phyloP scores from a whole-genome alignment of 306 rosid genomes.

The Gastrolobium villosum region DNA sequence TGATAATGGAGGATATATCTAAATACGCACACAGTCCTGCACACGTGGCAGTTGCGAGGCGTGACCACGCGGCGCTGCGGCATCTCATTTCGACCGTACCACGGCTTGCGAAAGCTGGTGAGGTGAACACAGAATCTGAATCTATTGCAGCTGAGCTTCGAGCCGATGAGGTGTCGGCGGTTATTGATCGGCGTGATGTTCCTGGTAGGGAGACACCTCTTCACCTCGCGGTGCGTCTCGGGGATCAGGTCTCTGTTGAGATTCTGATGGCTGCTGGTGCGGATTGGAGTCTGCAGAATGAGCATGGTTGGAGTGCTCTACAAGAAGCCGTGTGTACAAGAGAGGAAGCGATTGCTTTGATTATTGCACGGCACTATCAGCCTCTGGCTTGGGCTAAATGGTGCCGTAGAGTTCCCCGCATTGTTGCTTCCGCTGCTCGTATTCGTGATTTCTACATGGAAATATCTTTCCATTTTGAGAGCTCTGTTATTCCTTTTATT shows the following conservation, averaged over 20 bases:
- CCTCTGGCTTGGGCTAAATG: conserved; percentile 99
- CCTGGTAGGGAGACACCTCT: conserved; percentile 97
- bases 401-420: conserved; percentile 96
- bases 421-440: conserved; percentile 81
- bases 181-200: conserved; percentile 90
- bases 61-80: conserved; percentile 79
- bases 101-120: conserved; percentile 78
- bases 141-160: conserved; percentile 84
- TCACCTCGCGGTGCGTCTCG: conserved; percentile 93
- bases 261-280: conserved; percentile 97
- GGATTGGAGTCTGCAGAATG: conserved; percentile 97
- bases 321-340: conserved; percentile 96
- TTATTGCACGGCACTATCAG: conserved; percentile 89
- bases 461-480: conserved; percentile 95
- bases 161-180: conserved; percentile 79
- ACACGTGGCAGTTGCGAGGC: conserved; percentile 81
- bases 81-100: conserved; percentile 73
- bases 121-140: conserved; percentile 75
- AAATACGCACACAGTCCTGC: conserved; percentile 86
- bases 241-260: conserved; percentile 83
- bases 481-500: conserved; percentile 97
- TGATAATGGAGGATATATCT: conserved; percentile 81
- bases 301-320: conserved; percentile 97
- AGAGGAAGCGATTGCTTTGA: conserved; percentile 89
- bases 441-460: conserved; percentile 99